phyloP scores from a whole-genome alignment of 306 rosid species.

The Dalbergia oliveri region DNA sequence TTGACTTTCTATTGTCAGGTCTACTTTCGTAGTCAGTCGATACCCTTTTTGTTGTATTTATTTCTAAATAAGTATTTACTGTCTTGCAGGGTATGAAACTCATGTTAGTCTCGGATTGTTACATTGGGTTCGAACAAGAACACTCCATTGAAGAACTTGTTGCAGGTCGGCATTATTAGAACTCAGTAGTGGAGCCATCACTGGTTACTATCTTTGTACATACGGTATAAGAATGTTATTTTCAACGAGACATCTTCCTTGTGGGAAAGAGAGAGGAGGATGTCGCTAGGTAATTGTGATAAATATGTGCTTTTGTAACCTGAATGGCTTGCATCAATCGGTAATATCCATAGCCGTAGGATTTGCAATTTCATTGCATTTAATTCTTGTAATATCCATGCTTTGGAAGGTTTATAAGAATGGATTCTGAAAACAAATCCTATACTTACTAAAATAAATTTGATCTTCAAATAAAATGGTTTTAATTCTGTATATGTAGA shows the following conservation, averaged over 20 bases:
- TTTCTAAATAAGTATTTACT: background rate
- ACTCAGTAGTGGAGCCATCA: background rate
- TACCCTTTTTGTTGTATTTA: constrained; percentile 11
- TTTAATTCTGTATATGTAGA: background rate
- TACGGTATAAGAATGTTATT: background rate
- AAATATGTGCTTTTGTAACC: background rate
- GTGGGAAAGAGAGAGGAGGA: background rate
- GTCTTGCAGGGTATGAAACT: constrained; percentile 74
- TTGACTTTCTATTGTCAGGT: background rate
- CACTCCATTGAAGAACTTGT: constrained; percentile 59
- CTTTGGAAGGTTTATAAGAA: too few relatives aligned
- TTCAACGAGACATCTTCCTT: background rate
- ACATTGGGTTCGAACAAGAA: constrained; percentile 87
- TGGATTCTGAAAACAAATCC: too few relatives aligned
- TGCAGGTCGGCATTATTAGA: background rate
- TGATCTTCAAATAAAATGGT: background rate
- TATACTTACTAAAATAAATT: too few relatives aligned
- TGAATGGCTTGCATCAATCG: background rate
- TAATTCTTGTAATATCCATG: background rate
- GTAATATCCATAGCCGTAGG: background rate
- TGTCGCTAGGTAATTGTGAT: background rate
- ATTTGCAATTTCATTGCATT: background rate
- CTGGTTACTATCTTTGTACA: background rate
- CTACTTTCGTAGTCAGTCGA: constrained; percentile 24
- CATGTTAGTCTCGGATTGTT: constrained; percentile 87